Conservation (phyloP, 1,284 basidiomycete genomes). For the Phellinidium pouzarii region DNA sequence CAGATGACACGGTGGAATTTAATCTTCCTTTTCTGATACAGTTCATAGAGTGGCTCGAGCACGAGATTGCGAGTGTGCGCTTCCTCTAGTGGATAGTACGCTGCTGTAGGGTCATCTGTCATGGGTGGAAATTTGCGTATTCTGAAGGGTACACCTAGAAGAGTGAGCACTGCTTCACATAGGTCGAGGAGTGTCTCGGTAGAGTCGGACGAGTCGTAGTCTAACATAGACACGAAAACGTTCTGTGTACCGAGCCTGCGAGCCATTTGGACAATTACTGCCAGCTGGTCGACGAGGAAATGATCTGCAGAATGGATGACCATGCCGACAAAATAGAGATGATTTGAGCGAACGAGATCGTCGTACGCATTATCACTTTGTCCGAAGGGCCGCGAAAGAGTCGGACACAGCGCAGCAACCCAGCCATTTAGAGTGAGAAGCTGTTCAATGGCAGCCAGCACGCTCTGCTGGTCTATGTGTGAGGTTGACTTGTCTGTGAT, state of each 20-base stretch:
- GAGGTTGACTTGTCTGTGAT: constrained; percentile 77
- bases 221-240: constrained; percentile 93
- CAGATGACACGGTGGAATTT: constrained; percentile 87
- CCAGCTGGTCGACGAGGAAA: constrained; percentile 93
- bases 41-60: constrained; percentile 83
- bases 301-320: constrained; percentile 95
- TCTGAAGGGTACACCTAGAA: constrained; percentile 86
- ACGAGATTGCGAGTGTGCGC: constrained; percentile 88
- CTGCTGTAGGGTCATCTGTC: constrained; percentile 77
- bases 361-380: constrained; percentile 86
- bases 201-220: constrained; percentile 88
- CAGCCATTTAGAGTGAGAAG: constrained; percentile 91
- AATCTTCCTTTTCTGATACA: constrained; percentile 68
- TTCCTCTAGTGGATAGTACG: constrained; percentile 92
- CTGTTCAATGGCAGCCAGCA: constrained; percentile 83
- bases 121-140: constrained; percentile 84
- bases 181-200: constrained; percentile 89
- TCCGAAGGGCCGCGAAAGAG: constrained; percentile 83
- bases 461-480: constrained; percentile 82
- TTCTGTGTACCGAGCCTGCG: constrained; percentile 81
- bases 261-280: constrained; percentile 90
- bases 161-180: constrained; percentile 85
- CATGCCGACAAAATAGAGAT: constrained; percentile 90
- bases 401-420: constrained; percentile 95
- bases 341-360: constrained; percentile 73